Conservation (phyloP, 371 early-diverging fungal species). For the Basidiobolus meristosporus region DNA sequence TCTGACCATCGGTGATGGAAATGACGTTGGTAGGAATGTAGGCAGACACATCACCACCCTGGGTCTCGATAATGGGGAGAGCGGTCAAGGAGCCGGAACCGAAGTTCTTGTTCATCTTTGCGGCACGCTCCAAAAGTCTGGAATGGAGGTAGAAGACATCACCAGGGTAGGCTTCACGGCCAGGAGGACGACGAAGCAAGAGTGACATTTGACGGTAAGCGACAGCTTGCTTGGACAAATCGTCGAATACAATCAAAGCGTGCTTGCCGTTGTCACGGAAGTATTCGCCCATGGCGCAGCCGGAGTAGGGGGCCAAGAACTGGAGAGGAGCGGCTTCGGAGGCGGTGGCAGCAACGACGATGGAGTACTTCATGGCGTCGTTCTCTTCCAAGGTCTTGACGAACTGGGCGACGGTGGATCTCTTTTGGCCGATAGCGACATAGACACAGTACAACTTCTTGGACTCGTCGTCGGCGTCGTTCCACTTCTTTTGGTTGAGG, state of each 20-base stretch:
- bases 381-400: constrained; percentile 82
- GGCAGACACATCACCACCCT: constrained; percentile 96
- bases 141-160: constrained; percentile 96
- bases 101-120: constrained; percentile 87
- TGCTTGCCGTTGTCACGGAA: constrained; percentile 96
- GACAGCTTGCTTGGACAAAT: constrained; percentile 94
- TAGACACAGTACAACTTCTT: constrained; percentile 93
- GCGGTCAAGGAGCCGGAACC: constrained; percentile 90
- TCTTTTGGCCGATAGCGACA: constrained; percentile 92
- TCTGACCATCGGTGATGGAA: constrained; percentile 95
- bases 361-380: constrained; percentile 86
- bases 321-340: constrained; percentile 89
- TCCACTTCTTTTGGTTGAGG: constrained; percentile 92
- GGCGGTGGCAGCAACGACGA: constrained; percentile 90
- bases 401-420: constrained; percentile 93
- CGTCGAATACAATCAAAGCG: constrained; percentile 90
- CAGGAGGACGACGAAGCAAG: constrained; percentile 91
- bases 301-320: constrained; percentile 91
- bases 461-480: constrained; percentile 62
- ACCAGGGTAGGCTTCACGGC: constrained; percentile 96
- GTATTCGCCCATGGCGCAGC: constrained; percentile 89
- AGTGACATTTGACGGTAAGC: constrained; percentile 97
- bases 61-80: constrained; percentile 92
- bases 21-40: constrained; percentile 97
- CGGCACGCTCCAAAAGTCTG: constrained; percentile 89